Evolutionary conservation across 2,329 filamentous ascomycete species (phyloP).

Genomic region (Xylaria sp.): DNA sequence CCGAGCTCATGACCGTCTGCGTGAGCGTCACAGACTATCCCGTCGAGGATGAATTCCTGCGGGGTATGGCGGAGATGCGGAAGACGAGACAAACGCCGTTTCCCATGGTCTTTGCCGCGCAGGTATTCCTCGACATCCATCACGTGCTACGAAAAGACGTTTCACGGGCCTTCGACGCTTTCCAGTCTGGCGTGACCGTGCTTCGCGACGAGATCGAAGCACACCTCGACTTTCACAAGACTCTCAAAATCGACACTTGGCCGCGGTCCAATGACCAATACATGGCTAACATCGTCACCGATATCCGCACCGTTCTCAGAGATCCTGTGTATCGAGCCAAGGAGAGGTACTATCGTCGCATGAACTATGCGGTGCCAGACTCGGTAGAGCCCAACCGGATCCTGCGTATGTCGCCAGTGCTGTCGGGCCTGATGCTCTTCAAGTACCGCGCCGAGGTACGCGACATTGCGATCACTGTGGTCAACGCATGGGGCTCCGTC

Average conservation of each 20-base stretch:
- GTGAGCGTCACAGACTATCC: conserved; percentile 41
- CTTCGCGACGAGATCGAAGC: conserved; percentile 42
- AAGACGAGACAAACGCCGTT: conserved; percentile 48
- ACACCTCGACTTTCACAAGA: conserved; percentile 47
- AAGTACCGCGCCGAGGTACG: conserved; percentile 47
- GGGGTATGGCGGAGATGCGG: conserved; percentile 48
- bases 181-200: conserved; percentile 28
- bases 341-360: conserved; percentile 9
- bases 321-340: conserved; percentile 42
- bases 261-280: conserved; percentile 44
- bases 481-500: conserved; percentile 54
- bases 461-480: conserved; percentile 49
- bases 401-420: conserved; percentile 50
- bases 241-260: conserved; percentile 47
- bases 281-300: conserved; percentile 31
- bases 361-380: background rate
- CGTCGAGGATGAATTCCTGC: conserved; percentile 52
- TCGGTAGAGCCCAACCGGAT: conserved; percentile 43
- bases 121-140: conserved; percentile 55
- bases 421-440: conserved; percentile 53
- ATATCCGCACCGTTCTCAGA: conserved; percentile 39
- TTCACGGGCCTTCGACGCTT: conserved; percentile 17
- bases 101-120: conserved; percentile 52
- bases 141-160: conserved; percentile 44
- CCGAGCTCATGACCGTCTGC: conserved; percentile 47